These are phyloP conservation scores for Mycena leptocephala DNA, from an alignment of 768 basidiomycete genomes.

Conservation along the genomic window DNA sequence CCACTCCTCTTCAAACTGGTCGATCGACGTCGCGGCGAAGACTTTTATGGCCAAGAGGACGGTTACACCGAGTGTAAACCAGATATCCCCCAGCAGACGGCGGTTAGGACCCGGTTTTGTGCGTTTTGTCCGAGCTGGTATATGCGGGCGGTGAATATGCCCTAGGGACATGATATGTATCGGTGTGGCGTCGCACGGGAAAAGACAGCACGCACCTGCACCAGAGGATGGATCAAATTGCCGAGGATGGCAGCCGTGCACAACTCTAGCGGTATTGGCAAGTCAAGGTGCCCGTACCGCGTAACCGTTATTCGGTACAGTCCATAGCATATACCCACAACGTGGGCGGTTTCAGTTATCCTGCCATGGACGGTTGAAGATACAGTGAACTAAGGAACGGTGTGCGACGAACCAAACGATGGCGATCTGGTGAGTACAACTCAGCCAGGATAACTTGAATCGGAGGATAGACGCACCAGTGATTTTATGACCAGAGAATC, in stretches of 20 bases:
- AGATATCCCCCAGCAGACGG: constrained; percentile 25
- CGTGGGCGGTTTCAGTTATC: constrained; percentile 24
- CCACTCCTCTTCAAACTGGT: constrained; percentile 31
- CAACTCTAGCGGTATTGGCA: constrained; percentile 30
- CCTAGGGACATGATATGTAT: neutral
- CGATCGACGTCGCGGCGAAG: constrained; percentile 16
- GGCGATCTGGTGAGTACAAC: constrained; percentile 15
- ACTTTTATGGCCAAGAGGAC: constrained; percentile 29
- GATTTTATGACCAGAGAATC: constrained; percentile 28
- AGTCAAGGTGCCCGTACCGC: constrained; percentile 29
- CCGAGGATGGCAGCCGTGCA: constrained; percentile 31
- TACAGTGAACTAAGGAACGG: neutral
- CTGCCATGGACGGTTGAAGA: neutral
- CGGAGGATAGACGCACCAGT: constrained; percentile 23
- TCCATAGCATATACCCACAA: constrained; percentile 28
- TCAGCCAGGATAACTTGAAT: neutral
- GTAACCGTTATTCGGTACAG: constrained; percentile 32
- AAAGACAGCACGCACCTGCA: constrained; percentile 19
- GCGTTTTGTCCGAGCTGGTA: constrained; percentile 25
- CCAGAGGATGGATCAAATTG: constrained; percentile 31
- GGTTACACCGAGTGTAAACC: constrained; percentile 32
- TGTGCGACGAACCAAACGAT: constrained; percentile 21
- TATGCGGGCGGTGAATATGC: constrained; percentile 34
- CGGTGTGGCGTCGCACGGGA: neutral
- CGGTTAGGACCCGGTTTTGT: constrained; percentile 22